Conservation (phyloP, 2,329 filamentous ascomycete species). For the Chrysoporthe cubensis region DNA sequence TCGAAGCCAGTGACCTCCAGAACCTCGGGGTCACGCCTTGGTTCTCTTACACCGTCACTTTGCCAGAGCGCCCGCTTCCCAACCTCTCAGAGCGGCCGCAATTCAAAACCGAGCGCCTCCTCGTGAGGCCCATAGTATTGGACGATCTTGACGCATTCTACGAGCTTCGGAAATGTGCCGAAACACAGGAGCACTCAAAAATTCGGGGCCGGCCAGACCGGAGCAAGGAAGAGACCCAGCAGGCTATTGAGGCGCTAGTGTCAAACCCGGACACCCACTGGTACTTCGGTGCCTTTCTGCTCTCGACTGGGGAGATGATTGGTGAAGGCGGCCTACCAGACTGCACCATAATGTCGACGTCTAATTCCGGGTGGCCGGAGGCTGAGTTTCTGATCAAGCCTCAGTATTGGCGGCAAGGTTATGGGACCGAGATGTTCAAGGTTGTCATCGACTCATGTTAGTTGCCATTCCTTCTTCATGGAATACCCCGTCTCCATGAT, state of each 20-base stretch:
- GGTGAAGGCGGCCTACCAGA: conserved; percentile 36
- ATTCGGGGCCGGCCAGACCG: conserved; percentile 23
- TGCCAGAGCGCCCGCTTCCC: conserved; percentile 23
- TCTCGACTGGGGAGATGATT: conserved; percentile 35
- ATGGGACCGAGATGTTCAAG: conserved; percentile 27
- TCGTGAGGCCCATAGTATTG: conserved; percentile 24
- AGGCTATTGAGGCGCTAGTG: conserved; percentile 14
- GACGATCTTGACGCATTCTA: conserved; percentile 28
- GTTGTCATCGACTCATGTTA: conserved; percentile 19
- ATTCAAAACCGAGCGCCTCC: conserved; percentile 26
- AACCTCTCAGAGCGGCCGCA: conserved; percentile 9
- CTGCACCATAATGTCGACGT: conserved; percentile 20
- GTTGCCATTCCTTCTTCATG: neutral
- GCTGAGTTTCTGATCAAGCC: conserved; percentile 25
- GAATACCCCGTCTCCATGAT: neutral
- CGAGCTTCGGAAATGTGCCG: conserved; percentile 21
- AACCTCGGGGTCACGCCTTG: conserved; percentile 12
- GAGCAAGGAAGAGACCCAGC: conserved; percentile 23
- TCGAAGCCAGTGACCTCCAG: neutral
- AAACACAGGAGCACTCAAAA: conserved; percentile 22
- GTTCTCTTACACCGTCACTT: conserved; percentile 22
- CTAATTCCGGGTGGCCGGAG: conserved; percentile 25
- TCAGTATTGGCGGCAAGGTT: conserved; percentile 23
- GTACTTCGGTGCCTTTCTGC: conserved; percentile 34
- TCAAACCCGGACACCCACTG: conserved; percentile 26